phyloP scores from a whole-genome alignment of 768 basidiomycete species.

The Dioszegia hungarica region DNA sequence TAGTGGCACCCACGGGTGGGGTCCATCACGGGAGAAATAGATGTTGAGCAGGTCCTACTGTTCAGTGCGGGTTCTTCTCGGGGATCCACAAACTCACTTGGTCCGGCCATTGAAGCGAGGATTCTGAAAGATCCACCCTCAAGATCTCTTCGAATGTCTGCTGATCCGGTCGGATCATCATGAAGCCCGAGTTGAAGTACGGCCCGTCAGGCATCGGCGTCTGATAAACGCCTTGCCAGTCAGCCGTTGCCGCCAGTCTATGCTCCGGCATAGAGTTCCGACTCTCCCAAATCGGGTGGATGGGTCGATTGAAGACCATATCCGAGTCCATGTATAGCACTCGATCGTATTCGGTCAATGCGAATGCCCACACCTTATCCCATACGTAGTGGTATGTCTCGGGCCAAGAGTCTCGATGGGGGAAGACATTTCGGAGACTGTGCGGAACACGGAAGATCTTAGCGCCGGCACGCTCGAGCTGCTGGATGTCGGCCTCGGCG shows the following conservation, averaged over 20 bases:
- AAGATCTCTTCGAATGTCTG: conserved; percentile 8
- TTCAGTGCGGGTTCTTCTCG: neutral
- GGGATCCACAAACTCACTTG: neutral
- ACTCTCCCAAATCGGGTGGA: conserved; percentile 6
- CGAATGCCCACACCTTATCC: conserved; percentile 2
- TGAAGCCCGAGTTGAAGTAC: conserved; percentile 14
- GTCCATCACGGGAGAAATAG: neutral
- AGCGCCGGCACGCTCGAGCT: neutral
- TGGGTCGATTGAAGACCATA: neutral
- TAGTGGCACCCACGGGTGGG: neutral
- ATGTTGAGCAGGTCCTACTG: neutral
- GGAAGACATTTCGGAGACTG: neutral
- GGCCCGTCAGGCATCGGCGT: conserved; percentile 26
- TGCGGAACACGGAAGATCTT: neutral
- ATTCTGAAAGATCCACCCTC: neutral
- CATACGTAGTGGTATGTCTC: neutral
- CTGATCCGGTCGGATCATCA: neutral
- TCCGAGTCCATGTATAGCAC: conserved; percentile 8
- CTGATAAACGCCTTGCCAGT: neutral
- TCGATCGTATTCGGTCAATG: conserved; percentile 6
- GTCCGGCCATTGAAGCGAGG: neutral
- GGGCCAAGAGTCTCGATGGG: neutral
- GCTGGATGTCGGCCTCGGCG: neutral
- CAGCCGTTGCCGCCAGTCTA: neutral
- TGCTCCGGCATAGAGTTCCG: neutral